Percentiles rank a stretch among this genome's conserved stretches.
phyloP scores from a whole-genome alignment of 2,329 filamentous ascomycete genomes.

The Periconia digitata region DNA sequence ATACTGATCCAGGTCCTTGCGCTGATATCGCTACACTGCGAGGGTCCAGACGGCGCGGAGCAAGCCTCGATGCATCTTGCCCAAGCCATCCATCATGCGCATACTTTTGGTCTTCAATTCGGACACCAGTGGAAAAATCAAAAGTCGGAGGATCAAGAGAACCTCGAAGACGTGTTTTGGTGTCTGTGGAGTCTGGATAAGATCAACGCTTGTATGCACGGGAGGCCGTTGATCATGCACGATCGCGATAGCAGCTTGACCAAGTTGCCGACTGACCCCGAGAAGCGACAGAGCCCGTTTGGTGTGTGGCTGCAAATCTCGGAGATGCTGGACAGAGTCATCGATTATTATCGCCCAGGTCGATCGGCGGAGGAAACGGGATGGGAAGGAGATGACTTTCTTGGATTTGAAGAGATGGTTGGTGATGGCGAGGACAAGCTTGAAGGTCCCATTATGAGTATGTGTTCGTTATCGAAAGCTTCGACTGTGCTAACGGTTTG shows the following conservation, averaged over 20 bases:
- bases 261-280: slow-evolving; percentile 43
- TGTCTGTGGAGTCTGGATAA: slow-evolving; percentile 53
- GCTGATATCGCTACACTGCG: slow-evolving; percentile 50
- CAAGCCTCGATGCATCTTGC: slow-evolving; percentile 51
- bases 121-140: slow-evolving; percentile 43
- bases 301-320: slow-evolving; percentile 51
- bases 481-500: slow-evolving; percentile 19
- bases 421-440: slow-evolving; percentile 43
- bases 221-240: slow-evolving; percentile 51
- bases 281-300: slow-evolving; percentile 50
- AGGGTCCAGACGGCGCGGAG: slow-evolving; percentile 51
- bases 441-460: slow-evolving; percentile 39
- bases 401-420: slow-evolving; percentile 50
- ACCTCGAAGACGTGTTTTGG: slow-evolving; percentile 52
- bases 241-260: slow-evolving; percentile 51
- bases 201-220: slow-evolving; percentile 51
- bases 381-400: slow-evolving; percentile 50
- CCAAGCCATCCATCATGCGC: slow-evolving; percentile 53
- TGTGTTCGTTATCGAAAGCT: neutral
- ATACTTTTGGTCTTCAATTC: slow-evolving; percentile 52
- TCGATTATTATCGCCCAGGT: slow-evolving; percentile 50
- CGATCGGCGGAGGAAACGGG: slow-evolving; percentile 45
- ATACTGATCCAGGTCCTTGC: slow-evolving; percentile 51
- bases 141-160: slow-evolving; percentile 40
- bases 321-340: slow-evolving; percentile 50